These are phyloP conservation scores for Kodamaea kaohsiungensis DNA, from an alignment of 805 yeast species.

Conservation along the genomic window DNA sequence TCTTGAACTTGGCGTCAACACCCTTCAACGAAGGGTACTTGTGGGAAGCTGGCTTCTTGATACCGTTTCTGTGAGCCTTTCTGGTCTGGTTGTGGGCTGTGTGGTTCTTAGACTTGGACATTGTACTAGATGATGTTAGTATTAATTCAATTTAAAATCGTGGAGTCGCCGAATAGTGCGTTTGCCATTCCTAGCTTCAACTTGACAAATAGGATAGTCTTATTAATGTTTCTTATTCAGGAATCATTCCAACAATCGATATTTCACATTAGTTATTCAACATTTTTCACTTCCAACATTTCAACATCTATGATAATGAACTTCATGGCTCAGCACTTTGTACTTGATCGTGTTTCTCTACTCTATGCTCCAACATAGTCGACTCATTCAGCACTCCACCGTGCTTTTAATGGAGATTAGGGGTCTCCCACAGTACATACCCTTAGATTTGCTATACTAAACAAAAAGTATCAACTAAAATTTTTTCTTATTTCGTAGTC, in stretches of 20 bases:
- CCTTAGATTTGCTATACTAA: constrained; percentile 7
- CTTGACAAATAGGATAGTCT: no score
- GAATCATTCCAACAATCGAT: not conserved
- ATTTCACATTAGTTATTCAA: no score
- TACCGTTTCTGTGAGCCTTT: constrained; percentile 99
- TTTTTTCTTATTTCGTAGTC: not conserved
- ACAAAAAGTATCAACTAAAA: constrained; percentile 1
- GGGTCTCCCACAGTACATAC: constrained; percentile 2
- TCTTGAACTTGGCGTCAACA: constrained; percentile 98
- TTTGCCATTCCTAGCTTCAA: not conserved
- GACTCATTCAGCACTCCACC: not conserved
- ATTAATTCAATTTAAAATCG: constrained; percentile 1
- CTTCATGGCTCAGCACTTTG: not conserved
- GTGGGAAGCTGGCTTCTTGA: constrained; percentile 98
- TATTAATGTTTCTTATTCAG: no score
- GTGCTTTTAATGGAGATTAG: not conserved
- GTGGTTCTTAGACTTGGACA: constrained; percentile 99
- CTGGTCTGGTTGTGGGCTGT: constrained; percentile 99
- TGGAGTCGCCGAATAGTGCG: not conserved
- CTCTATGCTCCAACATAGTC: not conserved
- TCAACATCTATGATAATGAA: not conserved
- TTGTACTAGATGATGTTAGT: constrained; percentile 47
- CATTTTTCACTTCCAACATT: not conserved
- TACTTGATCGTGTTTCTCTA: not conserved
- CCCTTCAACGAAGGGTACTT: constrained; percentile 98